Base-by-base conservation (phyloP, 768 basidiomycete species). In the Xerocomellus intermedius region DNA sequence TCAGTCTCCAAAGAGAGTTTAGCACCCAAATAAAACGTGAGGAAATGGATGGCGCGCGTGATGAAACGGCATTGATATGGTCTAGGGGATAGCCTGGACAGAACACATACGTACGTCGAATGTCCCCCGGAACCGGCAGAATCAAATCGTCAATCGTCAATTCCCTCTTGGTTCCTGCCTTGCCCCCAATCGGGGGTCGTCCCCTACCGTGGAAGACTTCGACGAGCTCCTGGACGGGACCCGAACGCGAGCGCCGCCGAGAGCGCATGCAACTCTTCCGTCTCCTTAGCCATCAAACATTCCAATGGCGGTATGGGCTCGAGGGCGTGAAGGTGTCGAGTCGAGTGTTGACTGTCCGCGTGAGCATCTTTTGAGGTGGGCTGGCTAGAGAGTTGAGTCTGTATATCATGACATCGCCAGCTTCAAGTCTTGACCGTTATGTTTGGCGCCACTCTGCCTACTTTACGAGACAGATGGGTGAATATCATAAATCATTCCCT, bases 51-150 rank as follows among this genome's bases (percentile, higher is more conserved):
- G 1, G 89, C 83, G 53, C 90, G 85, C 1, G 87, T 89, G 47
- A 94, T 74, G n/a, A n/a, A n/a, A 91, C 90, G 3, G 91, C 90
- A 65, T 94, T 92, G 73, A 91, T 89, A 55, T 93, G 89, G 58
- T 91, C 87, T 36, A 89, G 87, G 1, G 89, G 88, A 66, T 91
- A 91, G 48, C 89, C 86, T 89, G 56, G 21, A 12, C 3, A 16
- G 8, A 9, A 12, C 2, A 21, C 13, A 30, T 3, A 76, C 82
- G 52, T 58, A 89, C 89, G 79, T 63, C 89, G 75, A 61, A 92
- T 89, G 62, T 93, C 91, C 6, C 89, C 91, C 0, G 90, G 90
- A 0, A 92, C 89, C 30, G 91, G 91, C 10, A 94, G 68, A 10
- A 90, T 86, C 44, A 92, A 67, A 51, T 86, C 87, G 0, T 89